Evolutionary conservation across 2,329 filamentous ascomycete species (phyloP).

Genomic region (Penicillium oxalicum): DNA sequence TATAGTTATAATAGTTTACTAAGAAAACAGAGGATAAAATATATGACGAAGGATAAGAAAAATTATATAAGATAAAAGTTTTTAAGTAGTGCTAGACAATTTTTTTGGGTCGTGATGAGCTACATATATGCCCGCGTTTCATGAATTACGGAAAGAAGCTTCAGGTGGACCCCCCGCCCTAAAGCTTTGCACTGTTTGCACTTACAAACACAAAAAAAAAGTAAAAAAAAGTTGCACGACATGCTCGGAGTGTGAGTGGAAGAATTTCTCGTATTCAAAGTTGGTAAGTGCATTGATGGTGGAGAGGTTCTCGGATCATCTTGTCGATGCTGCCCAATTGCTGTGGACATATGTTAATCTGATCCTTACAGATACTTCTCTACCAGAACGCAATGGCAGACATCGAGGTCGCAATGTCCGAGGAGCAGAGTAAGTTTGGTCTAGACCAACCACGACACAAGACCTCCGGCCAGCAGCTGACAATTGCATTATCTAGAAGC

Average conservation of each 20-base stretch:
- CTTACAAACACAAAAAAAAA: slow-evolving; percentile 16
- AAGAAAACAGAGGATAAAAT: too few relatives aligned
- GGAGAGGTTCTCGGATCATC: too few relatives aligned
- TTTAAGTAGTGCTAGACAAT: too few relatives aligned
- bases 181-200: slow-evolving; percentile 19
- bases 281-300: background rate
- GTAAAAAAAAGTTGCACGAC: slow-evolving; percentile 1
- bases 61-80: too few relatives aligned
- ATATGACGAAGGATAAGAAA: too few relatives aligned
- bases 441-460: background rate
- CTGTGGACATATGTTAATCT: background rate
- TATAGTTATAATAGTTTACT: too few relatives aligned
- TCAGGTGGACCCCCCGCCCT: slow-evolving; percentile 9
- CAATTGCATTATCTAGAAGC: slow-evolving; percentile 14
- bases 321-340: background rate
- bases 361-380: background rate
- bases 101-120: too few relatives aligned
- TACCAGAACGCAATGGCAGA: slow-evolving; percentile 25
- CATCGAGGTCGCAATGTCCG: slow-evolving; percentile 22
- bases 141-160: background rate
- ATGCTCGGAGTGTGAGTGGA: background rate
- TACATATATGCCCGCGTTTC: background rate
- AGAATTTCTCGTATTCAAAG: background rate
- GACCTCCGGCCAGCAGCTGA: too few relatives aligned
- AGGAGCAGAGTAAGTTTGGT: slow-evolving; percentile 31